Percentiles rank a stretch among this genome's conserved stretches.
Evolutionary conservation across 768 basidiomycete species (phyloP).

Genomic region (Trichaptum fuscoviolaceum): DNA sequence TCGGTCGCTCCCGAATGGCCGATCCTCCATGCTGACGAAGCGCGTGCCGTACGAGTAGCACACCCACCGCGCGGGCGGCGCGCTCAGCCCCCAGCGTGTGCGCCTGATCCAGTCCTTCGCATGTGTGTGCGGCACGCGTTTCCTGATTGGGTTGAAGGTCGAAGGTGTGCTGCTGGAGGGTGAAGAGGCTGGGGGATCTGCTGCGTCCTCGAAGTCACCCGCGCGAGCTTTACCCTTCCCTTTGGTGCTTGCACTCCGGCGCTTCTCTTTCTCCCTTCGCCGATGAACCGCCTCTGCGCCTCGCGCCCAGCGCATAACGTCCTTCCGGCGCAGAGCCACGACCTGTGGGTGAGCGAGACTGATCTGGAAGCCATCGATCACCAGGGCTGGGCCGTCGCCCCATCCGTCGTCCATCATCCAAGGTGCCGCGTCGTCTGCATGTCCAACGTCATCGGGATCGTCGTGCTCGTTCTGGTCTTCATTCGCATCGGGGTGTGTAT

Average conservation of each 20-base stretch:
- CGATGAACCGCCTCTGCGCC: background rate
- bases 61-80: constrained; percentile 3
- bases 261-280: too few relatives aligned
- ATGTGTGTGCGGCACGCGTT: background rate
- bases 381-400: background rate
- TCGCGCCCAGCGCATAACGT: background rate
- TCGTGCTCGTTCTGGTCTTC: background rate
- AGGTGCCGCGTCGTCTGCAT: background rate
- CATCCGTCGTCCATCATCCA: too few relatives aligned
- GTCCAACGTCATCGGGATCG: background rate
- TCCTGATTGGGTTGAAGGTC: background rate
- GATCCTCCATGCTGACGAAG: background rate
- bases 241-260: too few relatives aligned
- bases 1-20: too few relatives aligned
- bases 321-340: background rate
- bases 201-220: too few relatives aligned
- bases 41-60: background rate
- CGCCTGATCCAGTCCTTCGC: background rate
- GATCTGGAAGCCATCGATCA: background rate
- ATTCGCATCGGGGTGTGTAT: too few relatives aligned
- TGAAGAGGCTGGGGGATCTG: too few relatives aligned
- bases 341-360: background rate
- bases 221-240: too few relatives aligned
- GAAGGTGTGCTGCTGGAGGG: background rate
- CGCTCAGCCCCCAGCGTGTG: constrained; percentile 3